These are phyloP conservation scores for Trichoderma afroharzianum DNA, from an alignment of 2,329 filamentous ascomycete species.

Conservation along the genomic window DNA sequence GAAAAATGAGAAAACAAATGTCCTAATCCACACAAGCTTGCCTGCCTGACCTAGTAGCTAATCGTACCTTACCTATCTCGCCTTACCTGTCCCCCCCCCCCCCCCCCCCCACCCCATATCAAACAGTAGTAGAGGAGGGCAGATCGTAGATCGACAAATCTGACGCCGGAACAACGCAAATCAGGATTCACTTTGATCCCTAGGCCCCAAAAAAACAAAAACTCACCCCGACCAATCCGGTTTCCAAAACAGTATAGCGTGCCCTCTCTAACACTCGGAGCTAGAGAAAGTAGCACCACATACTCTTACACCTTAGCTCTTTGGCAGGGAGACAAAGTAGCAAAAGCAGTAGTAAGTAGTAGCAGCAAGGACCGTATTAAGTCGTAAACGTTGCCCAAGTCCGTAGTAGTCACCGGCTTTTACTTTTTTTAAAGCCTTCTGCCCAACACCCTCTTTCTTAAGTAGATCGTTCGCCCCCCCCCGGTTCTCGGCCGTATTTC, in stretches of 20 bases:
- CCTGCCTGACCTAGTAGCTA: neutral
- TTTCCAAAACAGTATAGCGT: conserved; percentile 17
- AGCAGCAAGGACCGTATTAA: neutral
- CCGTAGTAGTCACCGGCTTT: neutral
- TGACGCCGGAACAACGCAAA: neutral
- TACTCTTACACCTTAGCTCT: neutral
- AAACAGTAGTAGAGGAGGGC: neutral
- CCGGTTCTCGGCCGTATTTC: neutral
- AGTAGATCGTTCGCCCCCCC: neutral
- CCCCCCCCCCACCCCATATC: neutral
- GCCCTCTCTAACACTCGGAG: neutral
- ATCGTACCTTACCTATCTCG: neutral
- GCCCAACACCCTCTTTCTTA: conserved; percentile 2
- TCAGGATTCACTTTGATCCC: neutral
- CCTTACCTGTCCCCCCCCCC: neutral
- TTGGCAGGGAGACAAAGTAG: neutral
- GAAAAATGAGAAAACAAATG: neutral
- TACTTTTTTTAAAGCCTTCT: neutral
- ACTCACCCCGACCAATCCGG: neutral
- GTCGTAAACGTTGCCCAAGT: neutral
- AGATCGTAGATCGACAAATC: conserved; percentile 5
- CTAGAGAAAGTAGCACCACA: conserved; percentile 11
- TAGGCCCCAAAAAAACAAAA: neutral
- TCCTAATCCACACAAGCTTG: neutral
- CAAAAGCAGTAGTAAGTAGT: neutral